Conservation (phyloP, 306 rosid genomes). For the Quercus parvula region DNA sequence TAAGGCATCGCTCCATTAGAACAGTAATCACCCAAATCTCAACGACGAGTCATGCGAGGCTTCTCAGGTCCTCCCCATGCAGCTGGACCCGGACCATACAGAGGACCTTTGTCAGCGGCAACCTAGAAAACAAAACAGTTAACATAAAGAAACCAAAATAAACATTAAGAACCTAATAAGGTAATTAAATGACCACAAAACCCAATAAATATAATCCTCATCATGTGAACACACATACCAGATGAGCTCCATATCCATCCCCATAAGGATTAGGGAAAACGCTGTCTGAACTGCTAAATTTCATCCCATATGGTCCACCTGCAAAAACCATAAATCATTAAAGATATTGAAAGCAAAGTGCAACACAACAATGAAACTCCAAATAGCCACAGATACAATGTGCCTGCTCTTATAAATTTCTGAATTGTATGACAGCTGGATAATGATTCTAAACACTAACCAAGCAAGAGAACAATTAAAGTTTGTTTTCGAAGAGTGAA, state of each 20-base stretch:
- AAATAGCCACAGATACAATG: neutral
- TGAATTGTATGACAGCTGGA: neutral
- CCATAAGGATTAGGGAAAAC: constrained; percentile 51
- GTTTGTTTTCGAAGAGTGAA: neutral
- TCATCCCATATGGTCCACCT: constrained; percentile 74
- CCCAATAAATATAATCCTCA: neutral
- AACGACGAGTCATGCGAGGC: constrained; percentile 65
- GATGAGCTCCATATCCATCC: constrained; percentile 66
- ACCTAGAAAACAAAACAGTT: constrained; percentile 44
- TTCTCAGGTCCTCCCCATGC: constrained; percentile 72
- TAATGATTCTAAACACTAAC: neutral
- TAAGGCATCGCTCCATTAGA: constrained; percentile 25
- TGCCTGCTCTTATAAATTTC: neutral
- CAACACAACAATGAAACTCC: neutral
- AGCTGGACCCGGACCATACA: constrained; percentile 55
- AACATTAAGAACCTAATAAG: neutral
- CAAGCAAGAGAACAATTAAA: neutral
- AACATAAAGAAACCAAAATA: constrained; percentile 6
- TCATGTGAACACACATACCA: constrained; percentile 39
- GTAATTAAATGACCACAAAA: neutral
- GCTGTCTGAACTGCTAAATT: constrained; percentile 51
- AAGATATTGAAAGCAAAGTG: neutral
- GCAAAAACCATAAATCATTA: constrained; percentile 29
- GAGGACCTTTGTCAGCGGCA: constrained; percentile 55
- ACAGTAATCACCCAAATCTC: constrained; percentile 32